phyloP scores from a whole-genome alignment of 1,284 basidiomycete genomes.

The Ganoderma sinense region DNA sequence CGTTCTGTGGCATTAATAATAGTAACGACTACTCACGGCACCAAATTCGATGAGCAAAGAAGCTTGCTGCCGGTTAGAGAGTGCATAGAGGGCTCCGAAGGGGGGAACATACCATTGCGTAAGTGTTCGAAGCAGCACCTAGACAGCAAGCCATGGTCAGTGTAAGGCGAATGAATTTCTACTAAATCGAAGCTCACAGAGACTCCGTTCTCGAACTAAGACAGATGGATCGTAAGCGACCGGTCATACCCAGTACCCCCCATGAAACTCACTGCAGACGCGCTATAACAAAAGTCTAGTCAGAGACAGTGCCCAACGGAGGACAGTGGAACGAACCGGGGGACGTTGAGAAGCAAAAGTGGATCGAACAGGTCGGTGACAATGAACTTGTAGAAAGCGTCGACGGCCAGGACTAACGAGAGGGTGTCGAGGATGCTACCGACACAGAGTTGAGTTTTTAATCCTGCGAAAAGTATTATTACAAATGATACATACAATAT shows the following conservation, averaged over 20 bases:
- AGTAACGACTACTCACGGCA: neutral
- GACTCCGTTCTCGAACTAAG: neutral
- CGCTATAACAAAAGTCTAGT: neutral
- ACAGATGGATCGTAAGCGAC: neutral
- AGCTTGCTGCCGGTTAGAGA: too few species aligned
- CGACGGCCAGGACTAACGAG: neutral
- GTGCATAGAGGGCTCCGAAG: too few species aligned
- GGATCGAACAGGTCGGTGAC: neutral
- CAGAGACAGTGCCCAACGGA: too few species aligned
- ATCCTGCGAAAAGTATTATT: too few species aligned
- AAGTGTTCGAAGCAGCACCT: neutral
- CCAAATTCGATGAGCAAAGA: neutral
- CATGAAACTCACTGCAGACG: neutral
- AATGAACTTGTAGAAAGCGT: neutral
- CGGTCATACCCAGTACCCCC: too few species aligned
- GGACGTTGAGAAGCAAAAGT: neutral
- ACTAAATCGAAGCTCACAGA: neutral
- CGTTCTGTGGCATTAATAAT: neutral
- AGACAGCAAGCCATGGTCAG: neutral
- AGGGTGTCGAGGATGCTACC: too few species aligned
- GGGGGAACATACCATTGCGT: neutral
- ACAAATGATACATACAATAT: too few species aligned
- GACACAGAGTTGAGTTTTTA: too few species aligned
- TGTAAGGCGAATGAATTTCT: neutral
- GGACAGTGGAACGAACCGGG: neutral